These are phyloP conservation scores for Naganishia sp. DNA, from an alignment of 1,284 basidiomycete species.

Conservation along the genomic window DNA sequence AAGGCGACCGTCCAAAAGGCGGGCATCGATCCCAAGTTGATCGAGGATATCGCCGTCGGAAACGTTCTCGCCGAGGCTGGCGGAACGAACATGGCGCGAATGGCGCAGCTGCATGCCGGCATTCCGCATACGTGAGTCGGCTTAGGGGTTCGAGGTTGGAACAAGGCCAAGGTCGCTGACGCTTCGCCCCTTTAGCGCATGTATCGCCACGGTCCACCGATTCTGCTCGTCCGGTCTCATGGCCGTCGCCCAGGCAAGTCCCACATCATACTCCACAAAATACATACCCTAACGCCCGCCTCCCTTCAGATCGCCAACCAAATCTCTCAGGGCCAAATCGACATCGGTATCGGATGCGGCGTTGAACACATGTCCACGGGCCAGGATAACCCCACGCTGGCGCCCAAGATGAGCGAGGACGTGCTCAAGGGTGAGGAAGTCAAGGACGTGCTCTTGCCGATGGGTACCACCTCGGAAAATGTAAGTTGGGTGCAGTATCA, in stretches of 20 bases:
- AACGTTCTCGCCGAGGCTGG: constrained; percentile 92
- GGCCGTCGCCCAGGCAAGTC: constrained; percentile 67
- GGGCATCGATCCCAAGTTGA: constrained; percentile 66
- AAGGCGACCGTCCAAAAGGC: constrained; percentile 57
- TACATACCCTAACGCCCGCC: constrained; percentile 34
- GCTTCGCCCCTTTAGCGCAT: constrained; percentile 49
- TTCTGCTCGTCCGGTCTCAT: constrained; percentile 93
- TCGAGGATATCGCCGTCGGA: constrained; percentile 88
- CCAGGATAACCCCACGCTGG: constrained; percentile 34
- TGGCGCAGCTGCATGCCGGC: constrained; percentile 89
- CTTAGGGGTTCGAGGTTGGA: background rate
- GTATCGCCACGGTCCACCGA: constrained; percentile 87
- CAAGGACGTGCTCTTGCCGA: constrained; percentile 84
- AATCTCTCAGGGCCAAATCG: constrained; percentile 76
- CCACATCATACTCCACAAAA: background rate
- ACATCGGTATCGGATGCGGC: constrained; percentile 79
- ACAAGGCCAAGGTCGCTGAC: constrained; percentile 9
- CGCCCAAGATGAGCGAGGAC: constrained; percentile 66
- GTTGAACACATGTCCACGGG: constrained; percentile 84
- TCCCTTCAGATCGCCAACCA: constrained; percentile 66
- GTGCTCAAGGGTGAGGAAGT: constrained; percentile 73
- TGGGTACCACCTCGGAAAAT: constrained; percentile 93
- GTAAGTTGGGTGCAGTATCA: constrained; percentile 53
- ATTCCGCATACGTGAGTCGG: constrained; percentile 70
- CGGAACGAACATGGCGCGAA: constrained; percentile 85